Conservation (phyloP, 768 basidiomycete species). For the Kwoniella mangroviensis region DNA sequence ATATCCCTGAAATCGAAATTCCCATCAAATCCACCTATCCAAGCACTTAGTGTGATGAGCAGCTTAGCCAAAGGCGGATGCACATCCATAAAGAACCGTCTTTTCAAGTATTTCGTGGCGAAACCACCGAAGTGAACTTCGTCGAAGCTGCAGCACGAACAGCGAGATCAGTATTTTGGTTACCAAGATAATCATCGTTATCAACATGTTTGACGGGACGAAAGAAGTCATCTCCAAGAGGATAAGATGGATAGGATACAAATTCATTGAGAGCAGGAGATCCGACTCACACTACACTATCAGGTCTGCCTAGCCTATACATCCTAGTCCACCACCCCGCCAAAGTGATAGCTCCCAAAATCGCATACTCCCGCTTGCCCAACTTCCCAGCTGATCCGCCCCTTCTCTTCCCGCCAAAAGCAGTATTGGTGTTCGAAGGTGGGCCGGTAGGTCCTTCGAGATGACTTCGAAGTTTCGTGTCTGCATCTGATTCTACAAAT, state of each 20-base stretch:
- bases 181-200: no score
- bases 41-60: conserved; percentile 87
- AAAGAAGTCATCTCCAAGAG: no score
- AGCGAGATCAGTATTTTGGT: background rate
- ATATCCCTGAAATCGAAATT: conserved; percentile 98
- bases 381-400: conserved; percentile 27
- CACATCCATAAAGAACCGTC: conserved; percentile 75
- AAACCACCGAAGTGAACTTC: conserved; percentile 99
- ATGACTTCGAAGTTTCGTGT: conserved; percentile 30
- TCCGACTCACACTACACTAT: conserved; percentile 83
- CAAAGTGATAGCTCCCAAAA: conserved; percentile 53
- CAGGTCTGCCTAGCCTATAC: conserved; percentile 80
- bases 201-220: background rate
- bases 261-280: background rate
- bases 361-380: conserved; percentile 42
- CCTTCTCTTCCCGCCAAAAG: conserved; percentile 34
- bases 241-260: conserved; percentile 17
- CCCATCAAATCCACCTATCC: conserved; percentile 84
- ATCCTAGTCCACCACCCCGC: conserved; percentile 81
- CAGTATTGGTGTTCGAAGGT: background rate
- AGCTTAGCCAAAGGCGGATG: conserved; percentile 97
- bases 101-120: conserved; percentile 89
- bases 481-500: conserved; percentile 40
- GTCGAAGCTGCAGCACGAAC: conserved; percentile 71
- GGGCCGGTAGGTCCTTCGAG: conserved; percentile 11